Base-by-base conservation (phyloP, 768 basidiomycete species). In the Brasilioporus rufonigricans region DNA sequence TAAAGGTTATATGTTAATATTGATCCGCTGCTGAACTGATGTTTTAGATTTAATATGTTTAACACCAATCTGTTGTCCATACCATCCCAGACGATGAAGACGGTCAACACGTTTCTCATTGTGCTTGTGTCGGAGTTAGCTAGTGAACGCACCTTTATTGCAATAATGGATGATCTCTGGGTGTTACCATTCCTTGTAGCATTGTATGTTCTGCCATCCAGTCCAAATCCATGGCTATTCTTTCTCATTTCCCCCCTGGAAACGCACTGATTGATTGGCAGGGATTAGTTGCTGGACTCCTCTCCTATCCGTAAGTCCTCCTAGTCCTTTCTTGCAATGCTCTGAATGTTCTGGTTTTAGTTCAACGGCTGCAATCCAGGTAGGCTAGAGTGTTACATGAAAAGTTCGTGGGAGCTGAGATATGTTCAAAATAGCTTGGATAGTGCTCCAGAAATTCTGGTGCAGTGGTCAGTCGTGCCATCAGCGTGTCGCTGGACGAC, bases 381-480 rank as follows among this genome's bases (percentile, higher is more conserved):
- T 68, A 59, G 9, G 48, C 18, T 4, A 4, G 21, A 35, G 9
- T 29, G 12, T 35, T 11, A n/a, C n/a, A n/a, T n/a, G n/a, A n/a
- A n/a, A n/a, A n/a, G n/a, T 35, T 16, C 33, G 5, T 12, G n/a
- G 35, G 14, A 33, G 8, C 26, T 50, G 16, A 38, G 1, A 13
- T 18, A 13, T 19, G 35, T 24, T n/a, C 3, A 12, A 43, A 7
- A 49, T 23, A 73, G 70, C 79, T 82, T 7, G 80, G 68, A n/a
- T 84, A 80, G 83, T 80, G 79, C 58, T 83, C 82, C 14, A 77
- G 80, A 23, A 84, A 85, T 53, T 73, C 81, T 0, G 82, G 82
- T 29, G 80, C 76, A 1, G 83, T 85, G 11, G 81, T 82, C 11
- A 80, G 80, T 53, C 73, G 82, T 18, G 83, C 82, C 0, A 80